Base-by-base conservation (phyloP, 306 rosid genomes). In the Adenanthera pavonina region DNA sequence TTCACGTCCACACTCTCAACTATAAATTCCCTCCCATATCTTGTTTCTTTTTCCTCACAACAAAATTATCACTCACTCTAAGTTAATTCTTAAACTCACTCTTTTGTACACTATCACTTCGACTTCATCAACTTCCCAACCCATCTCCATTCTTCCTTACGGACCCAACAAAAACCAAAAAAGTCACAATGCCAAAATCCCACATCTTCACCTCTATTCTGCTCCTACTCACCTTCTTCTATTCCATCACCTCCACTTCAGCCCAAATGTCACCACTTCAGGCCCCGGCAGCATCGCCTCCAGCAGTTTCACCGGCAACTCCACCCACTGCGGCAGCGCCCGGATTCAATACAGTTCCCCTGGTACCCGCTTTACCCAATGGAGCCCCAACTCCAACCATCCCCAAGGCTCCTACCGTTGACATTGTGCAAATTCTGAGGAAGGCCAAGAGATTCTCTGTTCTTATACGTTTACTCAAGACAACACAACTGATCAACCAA, bases 191-290 rank as follows among this genome's bases (percentile, higher is more conserved):
- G 81, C 81, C 84, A 62, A 78, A 67, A 20, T 34, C 77, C 81
- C 80, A 81, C 61, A 56, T 14, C 35, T 59, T 88, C 77, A 52
- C 78, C 75, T 56, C 81, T 51, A 13, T 87, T 33, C 53, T 92
- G 36, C 72, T 88, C 25, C 41, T 87, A 34, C 7, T 86, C 46
- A 75, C 52, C 73, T 66, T 74, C 81, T 14, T 36, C 11, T 75
- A 76, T 72, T 57, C 74, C 73, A 46, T 60, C 81, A 68, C 76
- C 30, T 25, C 30, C 38, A 56, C 74, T 15, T 75, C 72, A 53
- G 87, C 89, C 7, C 90, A 86, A 49, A 80, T 82, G 19, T 78
- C 82, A 12, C 88, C 90, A 16, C 76, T 80, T 64, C 89, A 87
- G 75, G 70, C 91, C 41, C 90, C 92, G 6, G 25, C 85, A 15